Conservation (phyloP, 305 asterid genomes). For the Ilex paraguariensis region DNA sequence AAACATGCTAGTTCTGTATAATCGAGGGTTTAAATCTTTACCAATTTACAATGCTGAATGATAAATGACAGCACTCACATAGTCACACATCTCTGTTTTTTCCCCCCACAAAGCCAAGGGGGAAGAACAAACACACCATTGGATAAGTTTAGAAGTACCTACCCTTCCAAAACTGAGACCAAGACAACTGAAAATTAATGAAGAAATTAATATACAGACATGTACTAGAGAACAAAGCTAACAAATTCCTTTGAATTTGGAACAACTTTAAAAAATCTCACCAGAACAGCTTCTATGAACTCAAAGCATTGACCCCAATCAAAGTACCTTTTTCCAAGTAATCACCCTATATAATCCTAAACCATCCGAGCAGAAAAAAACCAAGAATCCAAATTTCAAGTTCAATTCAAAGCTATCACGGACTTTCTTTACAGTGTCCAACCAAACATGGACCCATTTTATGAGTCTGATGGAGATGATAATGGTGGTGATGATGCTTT, state of each 20-base stretch:
- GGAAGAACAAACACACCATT: too few species aligned
- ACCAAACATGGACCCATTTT: neutral
- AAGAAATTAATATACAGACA: too few species aligned
- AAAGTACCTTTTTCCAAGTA: neutral
- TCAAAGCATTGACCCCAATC: constrained; percentile 15
- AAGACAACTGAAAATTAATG: too few species aligned
- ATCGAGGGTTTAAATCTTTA: too few species aligned
- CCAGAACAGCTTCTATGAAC: constrained; percentile 8
- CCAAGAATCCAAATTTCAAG: constrained; percentile 3
- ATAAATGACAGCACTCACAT: too few species aligned
- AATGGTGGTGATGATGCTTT: constrained; percentile 32
- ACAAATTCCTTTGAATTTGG: constrained; percentile 19
- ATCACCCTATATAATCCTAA: constrained; percentile 10
- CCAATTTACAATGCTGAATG: too few species aligned
- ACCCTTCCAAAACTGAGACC: too few species aligned
- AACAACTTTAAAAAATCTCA: constrained; percentile 20
- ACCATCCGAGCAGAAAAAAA: neutral
- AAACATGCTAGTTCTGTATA: too few species aligned
- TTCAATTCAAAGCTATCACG: neutral
- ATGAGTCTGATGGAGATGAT: neutral
- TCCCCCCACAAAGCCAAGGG: too few species aligned
- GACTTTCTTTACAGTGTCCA: constrained; percentile 5
- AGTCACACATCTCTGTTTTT: too few species aligned
- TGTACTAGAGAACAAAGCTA: constrained; percentile 15
- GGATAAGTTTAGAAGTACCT: too few species aligned